Evolutionary conservation across 1,284 basidiomycete genomes (phyloP).

Genomic region (Butyriboletus pseudospeciosus): DNA sequence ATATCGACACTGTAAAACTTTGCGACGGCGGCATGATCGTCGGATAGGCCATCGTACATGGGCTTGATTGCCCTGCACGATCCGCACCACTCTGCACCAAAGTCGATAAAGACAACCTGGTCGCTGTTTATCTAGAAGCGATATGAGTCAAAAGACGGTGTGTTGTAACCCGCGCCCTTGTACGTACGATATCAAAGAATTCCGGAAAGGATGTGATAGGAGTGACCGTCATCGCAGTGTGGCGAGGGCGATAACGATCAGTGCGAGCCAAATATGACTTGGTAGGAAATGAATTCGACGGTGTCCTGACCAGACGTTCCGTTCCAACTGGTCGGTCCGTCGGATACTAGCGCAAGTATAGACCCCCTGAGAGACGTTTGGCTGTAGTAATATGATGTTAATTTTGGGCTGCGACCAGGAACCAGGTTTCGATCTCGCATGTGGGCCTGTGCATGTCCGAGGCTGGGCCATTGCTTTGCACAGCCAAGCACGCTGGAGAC

Average conservation of each 20-base stretch:
- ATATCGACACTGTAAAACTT: constrained; percentile 13
- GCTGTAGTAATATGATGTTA: too few species aligned
- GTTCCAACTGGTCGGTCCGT: not conserved
- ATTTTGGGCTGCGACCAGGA: too few species aligned
- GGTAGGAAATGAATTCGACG: not conserved
- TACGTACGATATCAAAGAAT: not conserved
- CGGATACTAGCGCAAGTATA: too few species aligned
- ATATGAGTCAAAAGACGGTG: not conserved
- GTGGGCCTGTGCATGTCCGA: too few species aligned
- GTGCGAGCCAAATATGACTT: not conserved
- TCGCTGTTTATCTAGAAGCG: constrained; percentile 5
- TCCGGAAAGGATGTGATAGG: constrained; percentile 5
- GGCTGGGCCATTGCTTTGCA: too few species aligned
- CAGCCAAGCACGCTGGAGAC: not conserved
- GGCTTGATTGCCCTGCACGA: constrained; percentile 10
- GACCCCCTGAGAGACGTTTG: too few species aligned
- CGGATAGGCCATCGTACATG: constrained; percentile 1
- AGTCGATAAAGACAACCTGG: constrained; percentile 9
- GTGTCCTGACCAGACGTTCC: not conserved
- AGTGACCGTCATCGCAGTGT: constrained; percentile 2
- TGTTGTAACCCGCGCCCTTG: not conserved
- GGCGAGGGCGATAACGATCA: not conserved
- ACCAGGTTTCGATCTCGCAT: too few species aligned
- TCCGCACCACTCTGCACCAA: constrained; percentile 11
- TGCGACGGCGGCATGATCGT: not conserved